Base-by-base conservation (phyloP, 2,329 filamentous ascomycete species). In the Sporothrix luriei region DNA sequence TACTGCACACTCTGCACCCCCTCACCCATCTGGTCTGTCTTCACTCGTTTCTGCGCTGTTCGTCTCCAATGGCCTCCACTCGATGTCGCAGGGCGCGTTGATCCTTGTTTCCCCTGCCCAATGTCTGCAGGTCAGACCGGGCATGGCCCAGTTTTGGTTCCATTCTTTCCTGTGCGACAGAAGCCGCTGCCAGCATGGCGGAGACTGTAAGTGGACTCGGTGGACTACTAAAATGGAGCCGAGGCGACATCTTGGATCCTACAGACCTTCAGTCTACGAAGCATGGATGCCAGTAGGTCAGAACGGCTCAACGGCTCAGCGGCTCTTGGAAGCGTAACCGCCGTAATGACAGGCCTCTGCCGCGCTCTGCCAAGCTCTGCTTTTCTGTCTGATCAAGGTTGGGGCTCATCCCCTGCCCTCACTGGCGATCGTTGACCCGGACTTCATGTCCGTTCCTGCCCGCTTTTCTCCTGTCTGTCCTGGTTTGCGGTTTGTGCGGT, bases 51-150 rank as follows among this genome's bases (percentile, higher is more conserved):
- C 11, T 21, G 16, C 19, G 6, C 24, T 14, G 13, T 54, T 14
- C 13, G 26, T 29, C 29, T 57, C 10, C 40, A 24, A 11, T 61
- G n/a, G n/a, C 33, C 55, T 43, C n/a, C 55, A 24, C 33, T 21
- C 2, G 19, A 43, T 19, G n/a, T 43, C 38, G n/a, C 55, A 61
- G 16, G 33, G 55, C 55, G 43, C 38, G 55, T 43, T 43, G 33
- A 43, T 43, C 55, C 55, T 61, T 40, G 33, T 61, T 61, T 61
- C 55, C n/a, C 55, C 43, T 24, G 26, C 24, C 54, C 54, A 57
- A 33, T 33, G 4, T 33, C 29, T 6, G 5, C 3, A 4, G 29
- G 29, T 29, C 3, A 3, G 29, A 29, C 29, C 33, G 9, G 33
- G 3, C 9, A 43, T 33, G 19, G 16, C 43, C 16, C 43, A 6